These are phyloP conservation scores for Pyricularia pennisetigena DNA, from an alignment of 2,329 filamentous ascomycete genomes.

Conservation along the genomic window DNA sequence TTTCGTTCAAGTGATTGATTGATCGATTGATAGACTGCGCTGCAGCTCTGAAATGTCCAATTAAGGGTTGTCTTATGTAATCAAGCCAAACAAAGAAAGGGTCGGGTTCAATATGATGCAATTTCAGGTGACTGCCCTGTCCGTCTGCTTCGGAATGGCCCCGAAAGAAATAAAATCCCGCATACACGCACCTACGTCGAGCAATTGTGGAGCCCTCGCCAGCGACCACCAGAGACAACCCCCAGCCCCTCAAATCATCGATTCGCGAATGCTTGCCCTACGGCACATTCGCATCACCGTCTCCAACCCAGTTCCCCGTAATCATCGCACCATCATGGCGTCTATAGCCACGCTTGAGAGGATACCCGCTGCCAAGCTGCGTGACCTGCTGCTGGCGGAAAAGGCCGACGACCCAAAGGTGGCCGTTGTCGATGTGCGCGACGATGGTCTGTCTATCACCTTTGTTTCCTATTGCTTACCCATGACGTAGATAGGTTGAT, in stretches of 20 bases:
- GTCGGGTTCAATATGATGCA: neutral
- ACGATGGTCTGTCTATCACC: slow-evolving; percentile 48
- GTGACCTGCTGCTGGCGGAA: slow-evolving; percentile 49
- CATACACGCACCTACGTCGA: neutral
- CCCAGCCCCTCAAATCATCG: neutral
- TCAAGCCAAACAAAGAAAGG: neutral
- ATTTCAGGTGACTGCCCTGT: neutral
- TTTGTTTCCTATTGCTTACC: neutral
- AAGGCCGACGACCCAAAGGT: slow-evolving; percentile 35
- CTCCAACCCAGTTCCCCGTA: neutral
- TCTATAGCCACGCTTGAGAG: slow-evolving; percentile 54
- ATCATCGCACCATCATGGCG: slow-evolving; percentile 24
- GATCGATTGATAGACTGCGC: too few relatives aligned
- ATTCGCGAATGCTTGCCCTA: neutral
- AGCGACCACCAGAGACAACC: neutral
- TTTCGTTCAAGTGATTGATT: too few relatives aligned
- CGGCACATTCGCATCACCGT: neutral
- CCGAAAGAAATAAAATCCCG: neutral
- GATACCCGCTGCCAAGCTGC: slow-evolving; percentile 60
- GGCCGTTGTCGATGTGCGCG: slow-evolving; percentile 82
- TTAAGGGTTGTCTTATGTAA: neutral
- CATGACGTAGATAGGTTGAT: neutral
- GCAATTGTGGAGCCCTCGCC: too few relatives aligned
- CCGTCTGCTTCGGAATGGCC: neutral
- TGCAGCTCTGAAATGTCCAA: neutral